Conservation (phyloP, 2,329 filamentous ascomycete species). For the Lasiodiplodia citricola region DNA sequence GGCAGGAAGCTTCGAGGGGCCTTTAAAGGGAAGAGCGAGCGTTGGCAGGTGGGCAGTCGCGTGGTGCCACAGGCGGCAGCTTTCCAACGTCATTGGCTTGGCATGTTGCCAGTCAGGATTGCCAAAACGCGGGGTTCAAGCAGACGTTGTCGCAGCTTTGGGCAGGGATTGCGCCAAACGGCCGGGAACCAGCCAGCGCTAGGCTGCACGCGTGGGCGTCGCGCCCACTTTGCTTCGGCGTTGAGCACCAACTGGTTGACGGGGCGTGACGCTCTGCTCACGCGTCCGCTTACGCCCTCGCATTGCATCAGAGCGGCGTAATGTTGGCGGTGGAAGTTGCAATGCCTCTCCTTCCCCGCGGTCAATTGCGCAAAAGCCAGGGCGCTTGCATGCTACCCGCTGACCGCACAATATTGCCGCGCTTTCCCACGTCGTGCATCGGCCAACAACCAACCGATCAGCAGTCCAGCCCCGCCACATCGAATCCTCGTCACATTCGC, state of each 20-base stretch:
- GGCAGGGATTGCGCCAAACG: slow-evolving; percentile 8
- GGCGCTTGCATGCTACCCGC: background rate
- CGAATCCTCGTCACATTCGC: background rate
- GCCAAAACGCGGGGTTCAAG: slow-evolving; percentile 9
- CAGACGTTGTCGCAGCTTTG: slow-evolving; percentile 13
- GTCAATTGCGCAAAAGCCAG: background rate
- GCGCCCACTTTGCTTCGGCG: background rate
- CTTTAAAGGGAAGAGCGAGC: slow-evolving; percentile 5
- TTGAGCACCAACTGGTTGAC: background rate
- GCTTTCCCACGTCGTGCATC: slow-evolving; percentile 9
- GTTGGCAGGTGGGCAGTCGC: slow-evolving; percentile 2
- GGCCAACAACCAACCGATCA: background rate
- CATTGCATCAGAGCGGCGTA: background rate
- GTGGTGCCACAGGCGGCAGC: slow-evolving; percentile 11
- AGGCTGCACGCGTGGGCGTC: background rate
- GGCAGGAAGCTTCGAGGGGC: background rate
- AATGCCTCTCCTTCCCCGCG: background rate
- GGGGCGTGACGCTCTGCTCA: background rate
- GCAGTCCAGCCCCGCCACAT: background rate
- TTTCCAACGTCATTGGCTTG: slow-evolving; percentile 16
- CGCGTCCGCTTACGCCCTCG: background rate
- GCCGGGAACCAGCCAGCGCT: background rate
- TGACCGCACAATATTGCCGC: background rate
- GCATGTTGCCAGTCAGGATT: background rate
- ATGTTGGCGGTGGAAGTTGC: background rate